phyloP scores from a whole-genome alignment of 2,329 filamentous ascomycete genomes.

The Endothia cerciana region DNA sequence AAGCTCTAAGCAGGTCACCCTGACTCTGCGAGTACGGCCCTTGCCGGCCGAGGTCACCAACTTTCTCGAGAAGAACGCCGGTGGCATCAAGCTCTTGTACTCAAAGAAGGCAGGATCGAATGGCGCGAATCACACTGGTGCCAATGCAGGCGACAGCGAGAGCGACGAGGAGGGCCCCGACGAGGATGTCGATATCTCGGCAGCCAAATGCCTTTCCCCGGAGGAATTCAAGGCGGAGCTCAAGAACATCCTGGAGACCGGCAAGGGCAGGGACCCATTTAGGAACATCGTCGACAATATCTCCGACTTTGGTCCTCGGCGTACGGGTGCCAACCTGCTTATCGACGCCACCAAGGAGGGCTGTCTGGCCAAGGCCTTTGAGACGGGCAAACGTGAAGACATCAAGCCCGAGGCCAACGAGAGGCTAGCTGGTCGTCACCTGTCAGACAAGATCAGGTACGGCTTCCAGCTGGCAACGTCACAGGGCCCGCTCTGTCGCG shows the following conservation, averaged over 20 bases:
- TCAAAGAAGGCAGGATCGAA: conserved; percentile 50
- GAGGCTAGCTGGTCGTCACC: conserved; percentile 64
- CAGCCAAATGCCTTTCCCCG: conserved; percentile 66
- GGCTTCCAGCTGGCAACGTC: conserved; percentile 91
- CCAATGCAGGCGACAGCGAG: conserved; percentile 46
- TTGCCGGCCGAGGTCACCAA: conserved; percentile 79
- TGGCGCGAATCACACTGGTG: conserved; percentile 42
- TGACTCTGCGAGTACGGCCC: conserved; percentile 78
- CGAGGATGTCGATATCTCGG: conserved; percentile 61
- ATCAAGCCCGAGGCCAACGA: conserved; percentile 49
- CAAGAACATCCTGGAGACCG: conserved; percentile 66
- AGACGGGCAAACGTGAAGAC: conserved; percentile 39
- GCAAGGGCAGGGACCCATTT: conserved; percentile 79
- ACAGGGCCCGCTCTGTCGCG: conserved; percentile 88
- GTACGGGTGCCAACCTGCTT: conserved; percentile 85
- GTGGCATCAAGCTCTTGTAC: conserved; percentile 79
- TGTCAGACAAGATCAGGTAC: conserved; percentile 88
- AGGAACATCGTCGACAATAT: conserved; percentile 77
- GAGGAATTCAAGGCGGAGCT: conserved; percentile 80
- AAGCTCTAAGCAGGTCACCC: conserved; percentile 81
- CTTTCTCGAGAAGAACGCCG: conserved; percentile 79
- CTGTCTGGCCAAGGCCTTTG: conserved; percentile 73
- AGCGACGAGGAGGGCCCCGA: conserved; percentile 46
- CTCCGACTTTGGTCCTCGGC: conserved; percentile 83
- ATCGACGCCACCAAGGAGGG: conserved; percentile 78